Percentiles rank a stretch among this genome's conserved stretches.
Conservation (phyloP, 1,284 basidiomycete genomes). For the Fistulinella cinereoalba region DNA sequence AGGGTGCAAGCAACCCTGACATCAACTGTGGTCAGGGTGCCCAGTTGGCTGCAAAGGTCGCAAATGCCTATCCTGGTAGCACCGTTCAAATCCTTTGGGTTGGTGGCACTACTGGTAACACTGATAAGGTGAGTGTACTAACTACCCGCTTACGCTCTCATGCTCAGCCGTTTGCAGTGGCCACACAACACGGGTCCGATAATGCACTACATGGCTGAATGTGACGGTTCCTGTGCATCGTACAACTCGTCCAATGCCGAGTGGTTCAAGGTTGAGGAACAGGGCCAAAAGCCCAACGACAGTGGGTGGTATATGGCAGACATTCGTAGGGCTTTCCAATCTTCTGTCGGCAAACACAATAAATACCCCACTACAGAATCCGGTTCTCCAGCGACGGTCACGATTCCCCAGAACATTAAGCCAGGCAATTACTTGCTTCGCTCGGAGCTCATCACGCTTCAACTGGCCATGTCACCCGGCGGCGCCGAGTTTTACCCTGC, state of each 20-base stretch:
- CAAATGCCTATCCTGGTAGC: conserved; percentile 42
- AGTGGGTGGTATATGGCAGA: conserved; percentile 41
- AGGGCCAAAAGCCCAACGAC: conserved; percentile 19
- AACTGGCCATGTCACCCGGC: conserved; percentile 46
- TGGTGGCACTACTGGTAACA: conserved; percentile 25
- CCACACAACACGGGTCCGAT: conserved; percentile 38
- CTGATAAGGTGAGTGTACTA: too few species aligned
- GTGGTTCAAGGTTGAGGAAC: conserved; percentile 41
- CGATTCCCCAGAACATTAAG: conserved; percentile 52
- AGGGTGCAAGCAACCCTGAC: conserved; percentile 36
- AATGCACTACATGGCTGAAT: conserved; percentile 40
- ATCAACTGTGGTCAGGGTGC: conserved; percentile 42
- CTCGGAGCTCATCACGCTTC: conserved; percentile 69
- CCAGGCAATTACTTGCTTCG: conserved; percentile 69
- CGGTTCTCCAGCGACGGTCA: conserved; percentile 41
- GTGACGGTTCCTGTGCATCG: conserved; percentile 30
- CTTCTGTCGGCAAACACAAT: neutral
- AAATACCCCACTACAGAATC: conserved; percentile 31
- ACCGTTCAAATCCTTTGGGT: conserved; percentile 32
- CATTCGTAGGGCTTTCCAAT: conserved; percentile 30
- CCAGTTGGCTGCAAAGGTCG: conserved; percentile 34
- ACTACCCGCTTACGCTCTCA: too few species aligned
- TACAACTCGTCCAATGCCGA: conserved; percentile 32
- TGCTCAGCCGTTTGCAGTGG: conserved; percentile 29
- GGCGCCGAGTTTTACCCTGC: conserved; percentile 74